phyloP scores from a whole-genome alignment of 345 rosid genomes.

The Lagerstroemia speciosa region DNA sequence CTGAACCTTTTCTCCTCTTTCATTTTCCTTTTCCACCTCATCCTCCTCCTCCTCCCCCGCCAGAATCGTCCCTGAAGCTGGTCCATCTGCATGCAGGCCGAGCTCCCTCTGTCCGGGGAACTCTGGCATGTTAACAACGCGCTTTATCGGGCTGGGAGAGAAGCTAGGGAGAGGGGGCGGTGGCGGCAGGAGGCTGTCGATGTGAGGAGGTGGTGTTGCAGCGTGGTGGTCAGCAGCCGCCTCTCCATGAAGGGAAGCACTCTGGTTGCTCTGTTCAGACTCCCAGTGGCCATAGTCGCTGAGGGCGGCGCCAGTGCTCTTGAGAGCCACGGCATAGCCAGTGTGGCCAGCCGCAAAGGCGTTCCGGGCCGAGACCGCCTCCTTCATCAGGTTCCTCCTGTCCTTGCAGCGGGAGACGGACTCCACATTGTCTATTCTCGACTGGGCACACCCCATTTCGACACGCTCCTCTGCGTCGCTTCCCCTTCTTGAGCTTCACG shows the following conservation, averaged over 20 bases:
- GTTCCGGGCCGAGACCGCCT: slow-evolving; percentile 66
- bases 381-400: slow-evolving; percentile 66
- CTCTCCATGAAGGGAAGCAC: slow-evolving; percentile 19
- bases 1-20: slow-evolving; percentile 37
- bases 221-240: slow-evolving; percentile 30
- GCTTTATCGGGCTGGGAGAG: slow-evolving; percentile 74
- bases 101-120: slow-evolving; percentile 6
- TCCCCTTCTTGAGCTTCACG: background rate
- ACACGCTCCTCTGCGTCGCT: background rate
- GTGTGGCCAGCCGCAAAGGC: slow-evolving; percentile 77
- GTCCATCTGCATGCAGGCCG: slow-evolving; percentile 5
- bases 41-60: slow-evolving; percentile 21
- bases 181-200: slow-evolving; percentile 56
- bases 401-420: slow-evolving; percentile 80
- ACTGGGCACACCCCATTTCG: slow-evolving; percentile 86
- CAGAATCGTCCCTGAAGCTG: slow-evolving; percentile 32
- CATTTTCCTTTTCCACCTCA: slow-evolving; percentile 17
- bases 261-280: slow-evolving; percentile 28
- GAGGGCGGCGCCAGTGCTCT: slow-evolving; percentile 83
- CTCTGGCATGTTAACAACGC: slow-evolving; percentile 60
- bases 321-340: slow-evolving; percentile 59
- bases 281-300: slow-evolving; percentile 88
- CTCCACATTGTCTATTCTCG: slow-evolving; percentile 78
- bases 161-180: slow-evolving; percentile 76
- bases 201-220: slow-evolving; percentile 39